phyloP scores from a whole-genome alignment of 176 grass and related monocot genomes.

The Secale cereale region DNA sequence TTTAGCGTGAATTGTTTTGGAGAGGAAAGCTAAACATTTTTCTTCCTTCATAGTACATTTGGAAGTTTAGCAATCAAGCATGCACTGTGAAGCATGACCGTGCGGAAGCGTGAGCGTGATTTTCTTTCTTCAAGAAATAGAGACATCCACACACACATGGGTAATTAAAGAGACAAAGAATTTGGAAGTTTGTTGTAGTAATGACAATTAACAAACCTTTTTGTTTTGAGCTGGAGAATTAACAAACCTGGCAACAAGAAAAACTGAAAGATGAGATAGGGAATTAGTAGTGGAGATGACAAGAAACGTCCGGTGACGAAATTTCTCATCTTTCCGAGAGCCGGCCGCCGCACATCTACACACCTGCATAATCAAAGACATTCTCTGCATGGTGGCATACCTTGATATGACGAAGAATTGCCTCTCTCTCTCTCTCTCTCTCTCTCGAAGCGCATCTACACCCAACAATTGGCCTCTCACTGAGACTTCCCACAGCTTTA shows the following conservation, averaged over 20 bases:
- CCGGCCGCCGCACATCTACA: too few species aligned
- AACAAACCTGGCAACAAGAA: neutral
- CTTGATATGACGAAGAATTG: neutral
- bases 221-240: too few species aligned
- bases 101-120: neutral
- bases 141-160: neutral
- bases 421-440: neutral
- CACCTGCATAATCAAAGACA: too few species aligned
- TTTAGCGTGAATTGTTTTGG: too few species aligned
- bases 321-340: neutral
- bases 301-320: neutral
- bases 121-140: neutral
- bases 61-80: neutral
- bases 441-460: neutral
- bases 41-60: too few species aligned
- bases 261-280: neutral
- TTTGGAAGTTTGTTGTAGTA: too few species aligned
- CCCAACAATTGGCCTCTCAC: conserved; percentile 40
- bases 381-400: neutral
- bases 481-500: conserved; percentile 96
- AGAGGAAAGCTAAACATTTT: too few species aligned
- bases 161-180: too few species aligned
- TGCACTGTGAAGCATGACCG: neutral
- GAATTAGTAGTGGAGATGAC: neutral
- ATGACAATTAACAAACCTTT: too few species aligned